Evolutionary conservation across 2,329 filamentous ascomycete genomes (phyloP), one percentile per base, ranked within the genome.

Genomic region (Aspergillus sp.): DNA sequence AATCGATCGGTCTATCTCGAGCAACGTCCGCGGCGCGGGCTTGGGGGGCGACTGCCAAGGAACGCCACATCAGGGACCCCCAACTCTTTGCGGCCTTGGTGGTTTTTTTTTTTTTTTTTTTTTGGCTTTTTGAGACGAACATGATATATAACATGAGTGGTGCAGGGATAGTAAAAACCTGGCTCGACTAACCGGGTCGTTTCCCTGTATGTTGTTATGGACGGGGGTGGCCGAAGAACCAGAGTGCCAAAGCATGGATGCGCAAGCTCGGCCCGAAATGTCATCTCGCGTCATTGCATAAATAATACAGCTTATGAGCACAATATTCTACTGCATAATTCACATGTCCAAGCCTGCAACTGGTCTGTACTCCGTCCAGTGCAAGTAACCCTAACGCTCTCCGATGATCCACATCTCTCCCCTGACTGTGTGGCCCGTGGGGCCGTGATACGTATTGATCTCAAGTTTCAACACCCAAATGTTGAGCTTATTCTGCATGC

Each of bases 31-130:
- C 54, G 44, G 48, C 39, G 43, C 39, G 27, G 48, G 12, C 52
- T 40, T 41, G 3, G 21, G 52, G 59, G 56, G 61, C 59, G 51
- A 59, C 61, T 43, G 61, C 61, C 61, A 63, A 63, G 61, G 43
- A 60, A 56, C 61, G 61, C 61, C 61, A 62, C 61, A 17, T 56
- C 61, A 63, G 61, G 61, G 52, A 56, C 58, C 56, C 52, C 47
- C 49, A 49, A 55, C 48, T 48, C 31, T 43, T 55, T 24, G 43
- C 51, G 46, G 33, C 35, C 3, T 31, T 9, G n/a, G 21, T 24
- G 24, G 43, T 5, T 14, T 31, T 50, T 9, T 17, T 43, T 14
- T 17, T 5, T 5, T 31, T 50, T 17, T 17, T 50, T 48, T 9
- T 17, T 43, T 14, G n/a, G 14, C 17, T 39, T n/a, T 9, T 37